Evolutionary conservation across 805 yeast species (phyloP).

Genomic region (Metschnikowia orientalis): DNA sequence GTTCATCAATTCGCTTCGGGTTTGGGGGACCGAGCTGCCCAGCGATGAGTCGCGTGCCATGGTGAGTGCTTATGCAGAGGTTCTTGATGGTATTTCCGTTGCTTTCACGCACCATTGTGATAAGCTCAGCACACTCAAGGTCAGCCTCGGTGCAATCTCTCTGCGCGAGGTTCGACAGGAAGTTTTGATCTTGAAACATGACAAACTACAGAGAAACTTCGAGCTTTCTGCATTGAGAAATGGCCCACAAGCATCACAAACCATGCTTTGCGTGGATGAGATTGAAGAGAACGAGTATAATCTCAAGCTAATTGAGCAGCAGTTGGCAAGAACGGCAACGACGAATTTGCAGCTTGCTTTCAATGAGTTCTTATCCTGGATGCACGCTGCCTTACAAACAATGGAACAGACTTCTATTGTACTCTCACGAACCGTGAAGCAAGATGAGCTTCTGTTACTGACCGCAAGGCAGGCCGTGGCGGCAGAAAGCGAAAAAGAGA

Average conservation of each 20-base stretch:
- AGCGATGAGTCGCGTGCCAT: conserved; percentile 11
- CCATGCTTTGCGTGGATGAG: conserved; percentile 44
- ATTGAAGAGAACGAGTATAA: conserved; percentile 49
- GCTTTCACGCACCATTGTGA: conserved; percentile 34
- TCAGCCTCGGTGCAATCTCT: conserved; percentile 42
- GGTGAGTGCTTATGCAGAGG: conserved; percentile 13
- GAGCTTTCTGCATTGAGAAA: conserved; percentile 39
- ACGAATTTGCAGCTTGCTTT: conserved; percentile 43
- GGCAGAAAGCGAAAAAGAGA: too few species aligned
- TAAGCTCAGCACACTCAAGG: conserved; percentile 40
- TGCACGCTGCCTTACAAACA: too few species aligned
- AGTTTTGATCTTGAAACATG: conserved; percentile 34
- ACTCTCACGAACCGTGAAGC: too few species aligned
- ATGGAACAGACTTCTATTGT: too few species aligned
- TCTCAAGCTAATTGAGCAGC: conserved; percentile 50
- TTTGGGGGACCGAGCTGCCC: conserved; percentile 16
- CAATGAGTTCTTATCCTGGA: conserved; percentile 36
- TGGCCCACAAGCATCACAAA: conserved; percentile 43
- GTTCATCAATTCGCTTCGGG: conserved; percentile 11
- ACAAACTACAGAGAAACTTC: conserved; percentile 33
- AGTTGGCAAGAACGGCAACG: conserved; percentile 44
- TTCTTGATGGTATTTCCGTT: conserved; percentile 11
- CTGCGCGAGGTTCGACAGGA: conserved; percentile 48
- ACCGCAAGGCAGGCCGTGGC: too few species aligned
- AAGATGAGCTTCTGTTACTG: too few species aligned